These are phyloP conservation scores for Coemansia sp. DNA, from an alignment of 192 early-diverging fungal genomes.

Conservation along the genomic window DNA sequence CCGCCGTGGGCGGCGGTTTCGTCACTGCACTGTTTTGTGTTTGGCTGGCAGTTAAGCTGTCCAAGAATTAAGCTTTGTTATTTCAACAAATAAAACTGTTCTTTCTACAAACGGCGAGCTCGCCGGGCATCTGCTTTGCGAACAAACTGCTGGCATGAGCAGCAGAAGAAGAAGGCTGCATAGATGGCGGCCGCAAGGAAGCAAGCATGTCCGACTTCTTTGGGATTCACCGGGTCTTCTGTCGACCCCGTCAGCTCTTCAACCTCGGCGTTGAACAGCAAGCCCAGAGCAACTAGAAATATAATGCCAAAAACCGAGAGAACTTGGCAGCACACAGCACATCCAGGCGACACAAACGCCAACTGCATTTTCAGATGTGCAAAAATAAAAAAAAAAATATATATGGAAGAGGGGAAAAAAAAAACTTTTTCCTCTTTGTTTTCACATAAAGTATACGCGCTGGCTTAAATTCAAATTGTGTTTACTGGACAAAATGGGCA, in stretches of 20 bases:
- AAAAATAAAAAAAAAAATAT: slow-evolving; percentile 2
- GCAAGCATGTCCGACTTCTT: slow-evolving; percentile 53
- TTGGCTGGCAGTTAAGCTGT: slow-evolving; percentile 48
- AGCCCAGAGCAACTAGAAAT: slow-evolving; percentile 47
- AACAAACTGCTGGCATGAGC: slow-evolving; percentile 51
- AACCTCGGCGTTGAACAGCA: slow-evolving; percentile 51
- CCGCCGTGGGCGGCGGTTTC: slow-evolving; percentile 54
- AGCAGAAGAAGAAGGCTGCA: slow-evolving; percentile 49
- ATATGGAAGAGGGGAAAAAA: neutral
- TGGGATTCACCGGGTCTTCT: slow-evolving; percentile 52
- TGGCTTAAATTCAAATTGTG: too few species aligned
- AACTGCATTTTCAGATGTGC: slow-evolving; percentile 38
- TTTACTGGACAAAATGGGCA: too few species aligned
- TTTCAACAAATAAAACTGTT: too few species aligned
- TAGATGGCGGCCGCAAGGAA: slow-evolving; percentile 52
- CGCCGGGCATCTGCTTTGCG: slow-evolving; percentile 39
- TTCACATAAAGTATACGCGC: too few species aligned
- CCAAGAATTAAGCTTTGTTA: slow-evolving; percentile 42
- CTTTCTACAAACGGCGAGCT: slow-evolving; percentile 34
- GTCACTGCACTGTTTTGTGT: slow-evolving; percentile 53
- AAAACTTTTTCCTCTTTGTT: neutral
- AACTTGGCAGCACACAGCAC: slow-evolving; percentile 52
- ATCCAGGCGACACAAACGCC: slow-evolving; percentile 52
- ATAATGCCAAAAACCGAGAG: slow-evolving; percentile 53
- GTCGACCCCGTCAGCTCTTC: slow-evolving; percentile 51